Evolutionary conservation across 2,329 filamentous ascomycete genomes (phyloP).

Genomic region (Arthrobotrys pseudoclavata): DNA sequence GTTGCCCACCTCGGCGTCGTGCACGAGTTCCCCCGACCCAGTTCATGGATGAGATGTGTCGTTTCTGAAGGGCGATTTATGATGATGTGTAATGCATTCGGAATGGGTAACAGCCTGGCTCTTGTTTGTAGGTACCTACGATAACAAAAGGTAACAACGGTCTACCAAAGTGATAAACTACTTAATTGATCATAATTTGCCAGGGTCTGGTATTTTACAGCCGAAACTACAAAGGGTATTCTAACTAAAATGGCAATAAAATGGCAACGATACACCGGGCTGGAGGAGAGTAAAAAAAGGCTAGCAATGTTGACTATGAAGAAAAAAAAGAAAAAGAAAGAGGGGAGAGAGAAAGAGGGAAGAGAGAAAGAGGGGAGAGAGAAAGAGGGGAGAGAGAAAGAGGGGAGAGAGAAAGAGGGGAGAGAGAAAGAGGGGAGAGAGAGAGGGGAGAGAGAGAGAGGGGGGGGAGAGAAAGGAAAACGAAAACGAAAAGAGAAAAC

Average conservation of each 20-base stretch:
- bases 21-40: conserved; percentile 24
- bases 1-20: not conserved
- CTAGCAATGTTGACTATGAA: not conserved
- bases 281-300: not conserved
- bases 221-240: conserved; percentile 28
- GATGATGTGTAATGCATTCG: not conserved
- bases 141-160: not conserved
- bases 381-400: not conserved
- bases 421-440: no score
- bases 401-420: not conserved
- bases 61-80: not conserved
- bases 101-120: not conserved
- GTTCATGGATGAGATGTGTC: conserved; percentile 4
- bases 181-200: not conserved
- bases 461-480: not conserved
- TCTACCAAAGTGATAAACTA: not conserved
- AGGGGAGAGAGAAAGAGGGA: not conserved
- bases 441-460: no score
- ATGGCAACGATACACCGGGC: not conserved
- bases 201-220: conserved; percentile 14
- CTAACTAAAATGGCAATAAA: conserved; percentile 21
- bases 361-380: not conserved
- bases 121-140: not conserved
- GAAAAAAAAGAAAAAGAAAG: not conserved
- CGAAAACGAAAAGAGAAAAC: no score